Conservation (phyloP, 2,329 filamentous ascomycete genomes). For the Ophiostoma australiae region DNA sequence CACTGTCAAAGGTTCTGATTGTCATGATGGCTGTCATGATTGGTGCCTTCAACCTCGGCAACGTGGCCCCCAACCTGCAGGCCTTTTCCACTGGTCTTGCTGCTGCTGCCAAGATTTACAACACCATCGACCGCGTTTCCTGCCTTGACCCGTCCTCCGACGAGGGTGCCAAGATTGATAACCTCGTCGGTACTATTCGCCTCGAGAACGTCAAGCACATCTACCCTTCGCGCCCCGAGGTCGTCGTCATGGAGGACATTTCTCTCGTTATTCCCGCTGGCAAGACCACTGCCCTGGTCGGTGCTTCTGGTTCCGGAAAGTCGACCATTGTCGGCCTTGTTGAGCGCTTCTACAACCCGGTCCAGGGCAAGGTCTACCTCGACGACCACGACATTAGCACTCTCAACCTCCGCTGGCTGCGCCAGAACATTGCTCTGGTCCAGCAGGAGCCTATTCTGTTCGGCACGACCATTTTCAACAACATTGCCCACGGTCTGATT, state of each 20-base stretch:
- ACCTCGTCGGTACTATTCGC: constrained; percentile 72
- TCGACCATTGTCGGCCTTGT: constrained; percentile 90
- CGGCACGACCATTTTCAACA: constrained; percentile 79
- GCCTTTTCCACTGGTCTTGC: constrained; percentile 79
- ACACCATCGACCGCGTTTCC: constrained; percentile 82
- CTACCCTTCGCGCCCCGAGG: constrained; percentile 88
- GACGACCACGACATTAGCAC: constrained; percentile 77
- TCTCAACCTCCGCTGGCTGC: constrained; percentile 83
- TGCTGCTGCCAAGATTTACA: constrained; percentile 86
- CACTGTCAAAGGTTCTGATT: constrained; percentile 68
- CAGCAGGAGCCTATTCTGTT: constrained; percentile 92
- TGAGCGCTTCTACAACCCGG: constrained; percentile 89
- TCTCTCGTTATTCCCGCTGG: constrained; percentile 76
- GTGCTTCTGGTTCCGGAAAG: constrained; percentile 90
- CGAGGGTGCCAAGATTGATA: constrained; percentile 66
- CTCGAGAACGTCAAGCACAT: constrained; percentile 83
- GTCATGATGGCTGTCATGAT: constrained; percentile 90
- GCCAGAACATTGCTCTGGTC: constrained; percentile 87
- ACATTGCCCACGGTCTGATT: constrained; percentile 86
- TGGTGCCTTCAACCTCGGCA: constrained; percentile 84
- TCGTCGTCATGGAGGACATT: constrained; percentile 81
- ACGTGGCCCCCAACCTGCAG: constrained; percentile 78
- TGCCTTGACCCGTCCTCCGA: constrained; percentile 73
- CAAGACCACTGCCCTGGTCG: constrained; percentile 88
- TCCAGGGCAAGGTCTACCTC: constrained; percentile 70